Base-by-base conservation (phyloP, 192 early-diverging fungal genomes). In the Rhizophagus clarus region DNA sequence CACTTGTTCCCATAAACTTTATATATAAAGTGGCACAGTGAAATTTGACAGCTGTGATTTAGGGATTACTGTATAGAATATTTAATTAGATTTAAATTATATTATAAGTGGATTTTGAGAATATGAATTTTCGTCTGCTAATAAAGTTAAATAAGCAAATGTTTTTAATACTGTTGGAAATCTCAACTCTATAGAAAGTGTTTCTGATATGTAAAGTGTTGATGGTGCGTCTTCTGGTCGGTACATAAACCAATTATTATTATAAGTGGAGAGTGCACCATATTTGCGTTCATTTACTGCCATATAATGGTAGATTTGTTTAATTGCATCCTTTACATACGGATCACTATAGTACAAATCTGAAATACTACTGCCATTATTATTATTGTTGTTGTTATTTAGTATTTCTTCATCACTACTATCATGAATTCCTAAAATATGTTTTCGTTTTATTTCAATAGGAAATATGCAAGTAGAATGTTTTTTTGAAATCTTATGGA, bases 181-280 rank as follows among this genome's bases (percentile, higher is more conserved):
- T 70, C 42, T 70, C 22, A 14, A 68, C 14, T 78, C 8, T 29
- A 51, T 34, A 68, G 64, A 11, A 78, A 68, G 64, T 6, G 76
- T 69, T 45, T 78, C 12, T 68, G 76, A 78, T 51, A 68, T 68
- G 3, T 29, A 68, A 78, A 78, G 76, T 64, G 28, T 42, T 47
- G 42, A 6, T 75, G 61, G 45, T 28, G 37, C 31, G 2, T 77
- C 61, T 17, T 76, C 63, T 22, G 60, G 61, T 49, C 66, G 24
- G 29, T 24, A 40, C 24, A 78, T 10, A 68, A 78, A 68, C 76
- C 64, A 78, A 42, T 78, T 34, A 29, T 63, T 28, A 31, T 77
- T 63, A 77, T 77, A 67, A n/a, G 64, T 78, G 11, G 63, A 49
- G 22, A 77, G 34, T 51, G 49, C 29, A 56, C 42, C 62, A 77